Evolutionary conservation across 1,284 basidiomycete genomes (phyloP), one percentile per base, ranked within the genome.

Genomic region (Puccinia brachypodii): DNA sequence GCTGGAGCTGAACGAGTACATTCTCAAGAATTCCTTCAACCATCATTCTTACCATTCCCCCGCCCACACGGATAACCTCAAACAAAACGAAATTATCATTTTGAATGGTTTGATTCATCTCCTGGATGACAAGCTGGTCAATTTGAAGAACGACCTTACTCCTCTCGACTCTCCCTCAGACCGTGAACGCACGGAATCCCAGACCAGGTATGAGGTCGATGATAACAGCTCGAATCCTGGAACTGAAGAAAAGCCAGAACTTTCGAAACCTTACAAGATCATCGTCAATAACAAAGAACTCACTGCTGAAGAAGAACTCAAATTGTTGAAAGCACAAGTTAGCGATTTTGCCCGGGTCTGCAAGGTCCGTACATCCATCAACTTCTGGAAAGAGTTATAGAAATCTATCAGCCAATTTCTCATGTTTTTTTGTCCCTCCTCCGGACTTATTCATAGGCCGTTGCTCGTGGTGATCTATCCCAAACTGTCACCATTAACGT

Each of bases 401-500:
- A n/a, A n/a, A n/a, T n/a, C n/a, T n/a, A n/a, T n/a, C n/a, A n/a
- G n/a, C n/a, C n/a, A n/a, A n/a, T n/a, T n/a, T n/a, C n/a, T 58
- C 33, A 66, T 7, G 9, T 19, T 22, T 16, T 66, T 38, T 40
- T 40, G 0, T 25, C 16, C 36, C 42, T 42, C 25, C 19, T 44
- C n/a, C n/a, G n/a, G n/a, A n/a, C n/a, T n/a, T n/a, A n/a, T n/a
- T n/a, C n/a, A 25, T 79, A 88, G 87, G 96, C 96, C 28, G 96
- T 99, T 83, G 96, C 96, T 0, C 90, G 92, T 31, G 96, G 96
- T 42, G 96, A 99, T 87, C 88, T 99, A 83, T 93, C 92, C 66
- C 94, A 98, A 88, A 96, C 97, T 89, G 97, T 99, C 84, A 96
- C 94, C 60, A 95, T 98, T 7, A 93, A 93, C 42, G 96, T 98